These are phyloP conservation scores for Fraxinus ornus DNA, from an alignment of 305 asterid genomes.

Conservation along the genomic window DNA sequence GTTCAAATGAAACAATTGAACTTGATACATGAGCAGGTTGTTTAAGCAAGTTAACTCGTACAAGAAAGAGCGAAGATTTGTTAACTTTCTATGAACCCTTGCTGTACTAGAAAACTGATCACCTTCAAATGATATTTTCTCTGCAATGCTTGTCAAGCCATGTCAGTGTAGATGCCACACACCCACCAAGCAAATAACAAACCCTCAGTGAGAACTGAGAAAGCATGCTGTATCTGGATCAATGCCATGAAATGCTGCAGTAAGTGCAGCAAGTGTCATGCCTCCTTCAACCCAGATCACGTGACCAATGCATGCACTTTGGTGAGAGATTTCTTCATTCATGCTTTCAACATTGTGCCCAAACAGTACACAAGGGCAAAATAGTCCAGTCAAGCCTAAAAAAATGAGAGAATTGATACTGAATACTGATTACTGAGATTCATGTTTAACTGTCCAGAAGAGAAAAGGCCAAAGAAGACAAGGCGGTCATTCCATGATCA, in stretches of 20 bases:
- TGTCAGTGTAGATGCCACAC: conserved; percentile 76
- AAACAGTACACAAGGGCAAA: conserved; percentile 73
- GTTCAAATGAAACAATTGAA: background rate
- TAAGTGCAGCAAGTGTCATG: conserved; percentile 58
- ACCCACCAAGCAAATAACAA: conserved; percentile 80
- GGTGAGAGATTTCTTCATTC: conserved; percentile 51
- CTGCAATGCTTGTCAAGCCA: conserved; percentile 67
- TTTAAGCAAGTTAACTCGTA: background rate
- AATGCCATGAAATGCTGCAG: conserved; percentile 60
- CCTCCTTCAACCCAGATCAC: conserved; percentile 71
- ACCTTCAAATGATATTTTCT: conserved; percentile 78
- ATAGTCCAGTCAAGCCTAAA: conserved; percentile 59
- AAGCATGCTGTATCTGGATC: conserved; percentile 68
- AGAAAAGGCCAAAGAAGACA: background rate
- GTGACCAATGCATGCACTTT: conserved; percentile 61
- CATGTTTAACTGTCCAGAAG: background rate
- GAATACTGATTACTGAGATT: conserved; percentile 1
- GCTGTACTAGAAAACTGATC: background rate
- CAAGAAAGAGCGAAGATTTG: background rate
- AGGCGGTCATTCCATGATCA: background rate
- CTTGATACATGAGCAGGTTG: background rate
- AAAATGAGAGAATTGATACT: background rate
- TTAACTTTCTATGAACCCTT: background rate
- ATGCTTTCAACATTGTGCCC: conserved; percentile 62
- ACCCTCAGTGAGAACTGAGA: conserved; percentile 65